Base-by-base conservation (phyloP, 2,329 filamentous ascomycete genomes). In the Hypoxylon sp. region DNA sequence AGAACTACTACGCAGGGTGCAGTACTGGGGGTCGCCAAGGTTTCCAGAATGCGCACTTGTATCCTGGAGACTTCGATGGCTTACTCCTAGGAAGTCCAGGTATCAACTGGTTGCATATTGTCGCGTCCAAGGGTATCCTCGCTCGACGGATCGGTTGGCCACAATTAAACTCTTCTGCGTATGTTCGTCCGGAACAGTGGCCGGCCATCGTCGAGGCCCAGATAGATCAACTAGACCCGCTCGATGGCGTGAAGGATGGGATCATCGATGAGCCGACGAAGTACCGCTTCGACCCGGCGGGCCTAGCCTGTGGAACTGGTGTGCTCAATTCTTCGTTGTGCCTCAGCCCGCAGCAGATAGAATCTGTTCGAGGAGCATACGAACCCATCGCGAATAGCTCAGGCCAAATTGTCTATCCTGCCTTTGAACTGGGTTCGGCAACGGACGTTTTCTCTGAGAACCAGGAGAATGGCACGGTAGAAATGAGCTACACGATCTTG, bases 11-110 rank as follows among this genome's bases (percentile, higher is more conserved):
- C 65, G 74, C 78, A 9, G 84, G 84, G 24, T 86, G 84, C 71
- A 85, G 82, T 2, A 85, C 83, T 0, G 85, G 85, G 33, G 84
- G 85, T 1, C 76, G 84, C 1, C 83, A 87, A 74, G 84, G 83
- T 3, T 74, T 84, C 24, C 82, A 82, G 58, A 77, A 81, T 28
- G 79, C 82, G 3, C 79, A 85, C 67, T 71, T 78, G n/a, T 85
- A 81, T 65, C 84, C 84, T 0, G 78, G 83, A 6, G 83, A 85
- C 60, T 85, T 85, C 59, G 82, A 85, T 65, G 84, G 84, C 22
- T 78, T 85, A n/a, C 71, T 85, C 2, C 82, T 82, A 4, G 81
- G 80, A 14, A 68, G 60, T 53, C 76, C 77, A 32, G 82, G 80
- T 5, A 11, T 73, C 22, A 46, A 72, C 56, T 74, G 62, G 68